Evolutionary conservation across 768 basidiomycete genomes (phyloP).

Genomic region (Pleurotus platypus): DNA sequence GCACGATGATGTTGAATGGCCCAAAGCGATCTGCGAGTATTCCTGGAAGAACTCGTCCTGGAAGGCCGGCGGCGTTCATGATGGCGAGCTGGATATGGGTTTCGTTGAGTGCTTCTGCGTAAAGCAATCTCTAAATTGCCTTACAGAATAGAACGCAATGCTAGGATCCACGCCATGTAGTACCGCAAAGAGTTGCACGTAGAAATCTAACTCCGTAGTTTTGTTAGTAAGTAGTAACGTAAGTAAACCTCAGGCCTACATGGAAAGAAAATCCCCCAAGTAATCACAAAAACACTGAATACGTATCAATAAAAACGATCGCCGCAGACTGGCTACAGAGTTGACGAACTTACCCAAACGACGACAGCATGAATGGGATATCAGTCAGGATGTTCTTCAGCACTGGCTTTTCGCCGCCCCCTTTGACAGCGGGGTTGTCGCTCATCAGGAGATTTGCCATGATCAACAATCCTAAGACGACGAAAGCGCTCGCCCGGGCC

Average conservation of each 20-base stretch:
- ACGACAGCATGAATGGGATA: slow-evolving; percentile 30
- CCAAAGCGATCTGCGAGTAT: slow-evolving; percentile 18
- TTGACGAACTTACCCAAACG: slow-evolving; percentile 28
- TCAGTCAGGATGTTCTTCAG: slow-evolving; percentile 1
- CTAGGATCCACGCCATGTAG: slow-evolving; percentile 21
- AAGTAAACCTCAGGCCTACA: slow-evolving; percentile 25
- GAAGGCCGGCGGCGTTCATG: slow-evolving; percentile 18
- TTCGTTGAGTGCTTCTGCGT: slow-evolving; percentile 7
- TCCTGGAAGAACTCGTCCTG: slow-evolving; percentile 20
- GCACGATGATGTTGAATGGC: slow-evolving; percentile 21
- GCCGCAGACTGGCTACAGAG: background rate
- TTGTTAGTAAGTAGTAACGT: background rate
- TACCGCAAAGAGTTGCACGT: slow-evolving; percentile 31
- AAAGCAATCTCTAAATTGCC: slow-evolving; percentile 3
- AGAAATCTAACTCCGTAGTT: slow-evolving; percentile 18
- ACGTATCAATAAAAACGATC: slow-evolving; percentile 1
- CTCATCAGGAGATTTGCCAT: slow-evolving; percentile 33
- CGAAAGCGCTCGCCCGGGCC: slow-evolving; percentile 37
- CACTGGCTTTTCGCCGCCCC: background rate
- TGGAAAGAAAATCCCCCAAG: slow-evolving; percentile 48
- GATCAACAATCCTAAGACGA: slow-evolving; percentile 33
- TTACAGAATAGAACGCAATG: slow-evolving; percentile 26
- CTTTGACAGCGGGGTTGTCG: slow-evolving; percentile 12
- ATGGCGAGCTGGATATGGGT: slow-evolving; percentile 12
- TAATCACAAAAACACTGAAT: slow-evolving; percentile 33